Evolutionary conservation across 78 protist genomes (phyloP), one percentile per base, ranked within the genome.

Genomic region (Diacronema lutheri): DNA sequence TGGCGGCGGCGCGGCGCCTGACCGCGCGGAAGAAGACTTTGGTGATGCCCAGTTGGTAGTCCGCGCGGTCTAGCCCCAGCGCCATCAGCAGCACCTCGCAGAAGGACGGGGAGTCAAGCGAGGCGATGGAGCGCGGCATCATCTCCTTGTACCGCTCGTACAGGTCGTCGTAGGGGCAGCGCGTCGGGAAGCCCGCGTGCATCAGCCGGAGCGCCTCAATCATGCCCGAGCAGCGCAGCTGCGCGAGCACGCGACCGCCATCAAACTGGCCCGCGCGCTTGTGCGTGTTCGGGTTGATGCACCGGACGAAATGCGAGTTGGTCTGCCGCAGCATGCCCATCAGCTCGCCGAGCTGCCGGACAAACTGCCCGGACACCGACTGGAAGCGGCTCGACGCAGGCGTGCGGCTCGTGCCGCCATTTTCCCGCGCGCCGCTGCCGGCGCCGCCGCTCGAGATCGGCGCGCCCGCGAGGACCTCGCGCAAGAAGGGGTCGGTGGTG

Each of bases 191-290:
- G 23, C 81, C 81, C 62, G 31, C 62, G 62, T 76, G 81, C 81
- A 76, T 76, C 41, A 76, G 62, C 33, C 81, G 81, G 16, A 76
- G 81, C 62, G 81, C 81, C 62, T 76, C 81, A 37, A 76, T 76
- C 81, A 76, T 76, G n/a, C 83, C 83, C 20, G 71, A 57, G 83
- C 83, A 81, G 76, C 85, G 85, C 29, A 81, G 68, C 85, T 81
- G 85, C 25, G 61, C 37, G 58, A 81, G 58, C 73, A 81, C 85
- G 33, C n/a, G 69, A 26, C 73, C 73, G 31, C 74, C 85, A 9
- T 4, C 26, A 73, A 62, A 81, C 14, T 0, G 0, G 23, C 11
- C 29, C 38, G 69, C 44, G 16, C 21, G 4, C 71, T 80, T 80
- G 29, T 3, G 9, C 38, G n/a, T 35, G 64, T 83, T 83, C 16